A percentile compares a stretch with the other conserved stretches of the same genome.
These are phyloP conservation scores for Erythrobasidium hasegawianum DNA, from an alignment of 1,284 basidiomycete species.

Conservation along the genomic window DNA sequence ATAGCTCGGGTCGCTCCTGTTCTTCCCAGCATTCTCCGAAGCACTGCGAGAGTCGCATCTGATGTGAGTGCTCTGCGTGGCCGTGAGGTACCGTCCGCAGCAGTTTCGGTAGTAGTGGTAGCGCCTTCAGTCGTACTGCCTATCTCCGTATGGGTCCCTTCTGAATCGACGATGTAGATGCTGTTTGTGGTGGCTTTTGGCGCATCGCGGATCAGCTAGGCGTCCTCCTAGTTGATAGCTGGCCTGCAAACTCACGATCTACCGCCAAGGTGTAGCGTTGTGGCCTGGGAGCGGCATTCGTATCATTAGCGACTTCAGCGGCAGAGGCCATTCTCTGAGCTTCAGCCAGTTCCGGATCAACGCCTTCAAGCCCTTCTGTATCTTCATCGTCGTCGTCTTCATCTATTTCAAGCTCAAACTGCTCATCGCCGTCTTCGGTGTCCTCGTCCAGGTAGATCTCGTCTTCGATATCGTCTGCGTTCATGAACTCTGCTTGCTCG, in stretches of 20 bases:
- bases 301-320: slow-evolving; percentile 29
- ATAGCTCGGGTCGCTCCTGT: slow-evolving; percentile 36
- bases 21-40: slow-evolving; percentile 37
- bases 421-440: slow-evolving; percentile 35
- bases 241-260: slow-evolving; percentile 35
- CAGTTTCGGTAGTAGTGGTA: neutral
- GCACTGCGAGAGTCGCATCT: slow-evolving; percentile 30
- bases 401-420: slow-evolving; percentile 38
- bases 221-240: neutral
- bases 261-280: slow-evolving; percentile 35
- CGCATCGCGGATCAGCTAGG: neutral
- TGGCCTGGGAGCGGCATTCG: slow-evolving; percentile 36
- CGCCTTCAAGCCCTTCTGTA: slow-evolving; percentile 14
- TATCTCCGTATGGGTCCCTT: slow-evolving; percentile 32
- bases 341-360: slow-evolving; percentile 19
- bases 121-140: slow-evolving; percentile 24
- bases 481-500: slow-evolving; percentile 36
- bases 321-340: slow-evolving; percentile 24
- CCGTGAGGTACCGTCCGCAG: neutral
- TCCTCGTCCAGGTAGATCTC: slow-evolving; percentile 43
- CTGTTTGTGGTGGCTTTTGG: slow-evolving; percentile 31
- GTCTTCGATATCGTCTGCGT: slow-evolving; percentile 37
- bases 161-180: slow-evolving; percentile 35
- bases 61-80: neutral
- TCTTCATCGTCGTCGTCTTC: slow-evolving; percentile 28